Evolutionary conservation across 2,329 filamentous ascomycete genomes (phyloP).

Genomic region (Pezicula radicicola): DNA sequence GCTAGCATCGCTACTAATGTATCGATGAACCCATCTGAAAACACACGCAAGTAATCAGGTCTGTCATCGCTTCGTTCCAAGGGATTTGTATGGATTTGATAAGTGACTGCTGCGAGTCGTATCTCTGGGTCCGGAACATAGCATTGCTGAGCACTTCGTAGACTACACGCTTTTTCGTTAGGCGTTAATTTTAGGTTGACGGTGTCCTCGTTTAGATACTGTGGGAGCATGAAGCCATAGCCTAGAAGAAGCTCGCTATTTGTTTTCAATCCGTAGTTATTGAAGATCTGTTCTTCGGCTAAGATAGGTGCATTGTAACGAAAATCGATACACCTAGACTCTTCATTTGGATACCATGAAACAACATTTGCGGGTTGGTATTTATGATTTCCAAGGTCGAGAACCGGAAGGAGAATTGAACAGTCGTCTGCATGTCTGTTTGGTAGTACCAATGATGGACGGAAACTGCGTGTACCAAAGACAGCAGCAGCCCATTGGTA

Average conservation of each 20-base stretch:
- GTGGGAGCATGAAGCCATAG: conserved; percentile 58
- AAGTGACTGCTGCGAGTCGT: conserved; percentile 21
- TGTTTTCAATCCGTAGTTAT: conserved; percentile 75
- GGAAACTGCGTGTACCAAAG: conserved; percentile 64
- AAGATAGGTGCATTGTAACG: conserved; percentile 28
- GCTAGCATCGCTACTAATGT: conserved; percentile 23
- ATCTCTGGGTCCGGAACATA: conserved; percentile 3
- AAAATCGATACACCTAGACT: not conserved
- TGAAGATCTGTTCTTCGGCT: conserved; percentile 54
- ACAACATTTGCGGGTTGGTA: not conserved
- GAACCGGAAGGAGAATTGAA: conserved; percentile 65
- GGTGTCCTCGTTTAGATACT: conserved; percentile 32
- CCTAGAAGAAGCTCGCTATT: conserved; percentile 68
- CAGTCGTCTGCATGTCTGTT: conserved; percentile 17
- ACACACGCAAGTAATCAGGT: conserved; percentile 6
- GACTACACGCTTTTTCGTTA: conserved; percentile 2
- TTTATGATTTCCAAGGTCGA: conserved; percentile 72
- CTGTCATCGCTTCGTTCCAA: not conserved
- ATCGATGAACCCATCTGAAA: conserved; percentile 24
- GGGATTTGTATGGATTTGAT: conserved; percentile 7
- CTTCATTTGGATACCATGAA: conserved; percentile 38
- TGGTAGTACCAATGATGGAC: conserved; percentile 50
- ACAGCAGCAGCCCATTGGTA: conserved; percentile 65
- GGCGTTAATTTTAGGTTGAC: conserved; percentile 24
- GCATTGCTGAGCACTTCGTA: conserved; percentile 20